These are phyloP conservation scores for Saprolegnia parasitica DNA, from an alignment of 352 stramenopile genomes.

Conservation along the genomic window DNA sequence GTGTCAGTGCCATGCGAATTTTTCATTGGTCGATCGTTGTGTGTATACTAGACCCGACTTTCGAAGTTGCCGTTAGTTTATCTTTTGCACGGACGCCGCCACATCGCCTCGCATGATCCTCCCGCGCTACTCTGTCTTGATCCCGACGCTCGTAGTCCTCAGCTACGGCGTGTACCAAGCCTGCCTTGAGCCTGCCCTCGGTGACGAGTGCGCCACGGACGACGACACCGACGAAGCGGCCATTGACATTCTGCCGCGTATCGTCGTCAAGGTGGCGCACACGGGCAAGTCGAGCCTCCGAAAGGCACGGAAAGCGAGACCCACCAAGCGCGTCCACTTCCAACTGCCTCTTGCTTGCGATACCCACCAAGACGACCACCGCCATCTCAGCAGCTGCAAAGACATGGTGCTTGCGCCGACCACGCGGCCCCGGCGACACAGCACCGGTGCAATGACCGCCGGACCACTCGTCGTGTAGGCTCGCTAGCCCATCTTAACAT, in stretches of 20 bases:
- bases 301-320: background rate
- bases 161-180: slow-evolving; percentile 19
- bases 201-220: background rate
- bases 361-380: background rate
- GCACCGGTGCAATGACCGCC: background rate
- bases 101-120: background rate
- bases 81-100: background rate
- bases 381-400: background rate
- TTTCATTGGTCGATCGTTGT: background rate
- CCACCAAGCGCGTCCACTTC: slow-evolving; percentile 3
- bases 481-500: too few relatives aligned
- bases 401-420: background rate
- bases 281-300: slow-evolving; percentile 13
- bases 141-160: slow-evolving; percentile 11
- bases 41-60: background rate
- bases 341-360: background rate
- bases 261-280: slow-evolving; percentile 2
- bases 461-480: background rate
- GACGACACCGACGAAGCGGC: background rate
- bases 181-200: background rate
- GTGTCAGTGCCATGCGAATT: slow-evolving; percentile 1
- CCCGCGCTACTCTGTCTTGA: slow-evolving; percentile 5
- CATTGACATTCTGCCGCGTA: background rate
- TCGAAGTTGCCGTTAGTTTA: background rate
- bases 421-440: background rate